phyloP scores from a whole-genome alignment of 1,284 basidiomycete species.

The Cystobasidiaceae sp. region DNA sequence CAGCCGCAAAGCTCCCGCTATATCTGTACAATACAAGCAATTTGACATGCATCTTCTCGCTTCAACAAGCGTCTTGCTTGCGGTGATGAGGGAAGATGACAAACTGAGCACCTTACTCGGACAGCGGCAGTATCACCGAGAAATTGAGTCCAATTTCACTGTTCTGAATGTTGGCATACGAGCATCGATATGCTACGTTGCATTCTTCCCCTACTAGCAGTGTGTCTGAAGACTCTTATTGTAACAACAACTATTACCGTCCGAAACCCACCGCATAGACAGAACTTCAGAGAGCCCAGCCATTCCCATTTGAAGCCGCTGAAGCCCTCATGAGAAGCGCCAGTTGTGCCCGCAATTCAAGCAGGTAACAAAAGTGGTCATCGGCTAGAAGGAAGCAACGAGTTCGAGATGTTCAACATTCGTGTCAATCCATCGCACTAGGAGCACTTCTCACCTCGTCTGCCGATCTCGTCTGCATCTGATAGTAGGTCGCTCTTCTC shows the following conservation, averaged over 20 bases:
- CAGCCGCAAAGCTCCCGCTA: no score
- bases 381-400: constrained; percentile 53
- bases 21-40: no score
- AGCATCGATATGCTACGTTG: no score
- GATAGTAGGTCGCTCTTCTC: constrained; percentile 85
- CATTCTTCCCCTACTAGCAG: no score
- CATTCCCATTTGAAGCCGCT: background rate
- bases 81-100: no score
- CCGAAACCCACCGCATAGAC: background rate
- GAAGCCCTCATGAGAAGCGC: background rate
- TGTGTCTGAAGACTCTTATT: background rate
- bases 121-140: no score
- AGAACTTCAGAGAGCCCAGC: background rate
- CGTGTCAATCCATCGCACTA: background rate
- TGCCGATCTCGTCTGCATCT: constrained; percentile 88
- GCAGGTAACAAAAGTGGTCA: constrained; percentile 56
- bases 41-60: no score
- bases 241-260: background rate
- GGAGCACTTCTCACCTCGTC: constrained; percentile 57
- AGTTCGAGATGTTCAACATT: no score
- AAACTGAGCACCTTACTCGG: no score
- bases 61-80: no score
- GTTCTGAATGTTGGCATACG: no score
- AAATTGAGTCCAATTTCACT: no score
- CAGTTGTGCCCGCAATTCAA: constrained; percentile 28